Percentiles rank a stretch among this genome's conserved stretches.
Conservation (phyloP, 1,284 basidiomycete genomes). For the Apiotrichum siamense region DNA sequence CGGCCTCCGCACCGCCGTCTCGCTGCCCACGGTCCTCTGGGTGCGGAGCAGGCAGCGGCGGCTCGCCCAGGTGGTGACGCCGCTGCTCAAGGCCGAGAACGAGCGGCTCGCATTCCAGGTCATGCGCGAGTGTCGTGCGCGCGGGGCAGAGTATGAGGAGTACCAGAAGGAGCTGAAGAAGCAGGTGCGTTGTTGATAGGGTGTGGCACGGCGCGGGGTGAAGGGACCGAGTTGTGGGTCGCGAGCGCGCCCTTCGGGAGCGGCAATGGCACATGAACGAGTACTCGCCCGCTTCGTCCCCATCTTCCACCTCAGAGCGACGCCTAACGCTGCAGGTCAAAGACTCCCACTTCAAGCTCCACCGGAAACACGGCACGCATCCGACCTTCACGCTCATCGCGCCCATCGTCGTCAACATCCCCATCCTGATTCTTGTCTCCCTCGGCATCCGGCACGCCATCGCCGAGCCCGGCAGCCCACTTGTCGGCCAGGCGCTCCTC, state of each 20-base stretch:
- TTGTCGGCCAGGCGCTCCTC: conserved; percentile 34
- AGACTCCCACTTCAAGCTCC: conserved; percentile 31
- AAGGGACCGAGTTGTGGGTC: neutral
- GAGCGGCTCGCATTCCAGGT: conserved; percentile 40
- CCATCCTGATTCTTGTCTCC: conserved; percentile 45
- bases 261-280: no score
- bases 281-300: neutral
- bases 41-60: conserved; percentile 43
- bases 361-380: conserved; percentile 39
- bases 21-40: conserved; percentile 52
- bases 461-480: conserved; percentile 19
- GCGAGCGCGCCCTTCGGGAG: neutral
- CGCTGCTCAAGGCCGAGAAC: conserved; percentile 47
- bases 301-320: no score
- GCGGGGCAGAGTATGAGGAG: conserved; percentile 45
- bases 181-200: conserved; percentile 30
- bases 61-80: conserved; percentile 45
- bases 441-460: conserved; percentile 42
- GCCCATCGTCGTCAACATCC: conserved; percentile 46
- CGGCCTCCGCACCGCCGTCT: conserved; percentile 46
- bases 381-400: conserved; percentile 39
- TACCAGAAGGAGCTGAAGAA: conserved; percentile 45
- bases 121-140: conserved; percentile 33
- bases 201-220: neutral
- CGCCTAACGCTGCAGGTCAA: no score